Evolutionary conservation across 176 grass and related monocot genomes (phyloP), one percentile per base, ranked within the genome.

Genomic region (Metroxylon sagu): DNA sequence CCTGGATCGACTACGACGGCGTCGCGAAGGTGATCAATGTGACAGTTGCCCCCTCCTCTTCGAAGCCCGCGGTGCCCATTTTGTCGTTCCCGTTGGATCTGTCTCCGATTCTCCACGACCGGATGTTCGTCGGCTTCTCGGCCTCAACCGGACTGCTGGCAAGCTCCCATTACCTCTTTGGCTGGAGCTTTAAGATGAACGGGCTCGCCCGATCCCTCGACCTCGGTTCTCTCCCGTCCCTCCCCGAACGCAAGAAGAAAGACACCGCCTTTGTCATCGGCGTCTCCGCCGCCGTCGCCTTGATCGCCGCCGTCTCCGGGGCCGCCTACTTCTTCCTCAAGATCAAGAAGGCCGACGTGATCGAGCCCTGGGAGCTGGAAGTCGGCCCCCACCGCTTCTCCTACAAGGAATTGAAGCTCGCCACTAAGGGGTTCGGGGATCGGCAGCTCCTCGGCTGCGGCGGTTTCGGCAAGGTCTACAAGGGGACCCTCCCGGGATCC

Each of bases 141-240:
- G 70, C 59, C 16, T 61, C 70, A 15, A 25, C 49, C 35, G 50
- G 29, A 6, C 29, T 53, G 50, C 18, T 43, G 57, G 60, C 53
- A 8, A 59, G 59, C 5, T 5, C 56, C 21, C 61, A 70, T 3
- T 57, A 60, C 7, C 60, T 81, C 12, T 49, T 71, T 25, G 79
- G 71, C 1, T 81, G 60, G 79, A 81, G 79, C 54, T 48, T 75
- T 16, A 57, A 52, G 12, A 62, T 75, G 3, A 75, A 56, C 16
- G 29, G 57, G 4, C 26, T 53, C 12, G 57, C 54, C 31, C 79
- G 27, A 16, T 3, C 14, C 3, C 61, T 78, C 12, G 76, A 78
- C 1, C 14, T 25, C 17, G 18, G 31, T 4, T 66, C 49, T n/a
- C 18, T 75, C 4, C 72, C 72, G 15, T 65, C 54, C n/a, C 53